phyloP scores from a whole-genome alignment of 768 basidiomycete species.

The Omphalotus guepiniiformis region DNA sequence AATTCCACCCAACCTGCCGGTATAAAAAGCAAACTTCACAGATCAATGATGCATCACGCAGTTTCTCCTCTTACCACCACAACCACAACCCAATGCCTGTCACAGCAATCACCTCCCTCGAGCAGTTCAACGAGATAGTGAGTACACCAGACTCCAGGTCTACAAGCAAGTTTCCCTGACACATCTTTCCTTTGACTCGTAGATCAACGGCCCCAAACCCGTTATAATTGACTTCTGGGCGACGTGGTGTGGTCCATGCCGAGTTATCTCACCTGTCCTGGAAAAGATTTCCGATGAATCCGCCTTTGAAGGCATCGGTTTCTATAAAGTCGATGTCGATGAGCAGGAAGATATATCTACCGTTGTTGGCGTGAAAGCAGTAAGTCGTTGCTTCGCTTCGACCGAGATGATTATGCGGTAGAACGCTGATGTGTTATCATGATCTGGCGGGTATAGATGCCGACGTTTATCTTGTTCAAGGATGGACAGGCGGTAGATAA shows the following conservation, averaged over 20 bases:
- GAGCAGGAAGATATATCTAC: slow-evolving; percentile 44
- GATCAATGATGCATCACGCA: too few relatives aligned
- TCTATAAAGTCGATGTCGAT: slow-evolving; percentile 78
- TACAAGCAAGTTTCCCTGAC: not conserved
- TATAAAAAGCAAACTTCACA: too few relatives aligned
- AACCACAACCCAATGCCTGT: too few relatives aligned
- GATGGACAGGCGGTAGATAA: slow-evolving; percentile 30
- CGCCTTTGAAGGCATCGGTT: slow-evolving; percentile 36
- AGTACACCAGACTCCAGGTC: slow-evolving; percentile 14
- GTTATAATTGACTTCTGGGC: slow-evolving; percentile 71
- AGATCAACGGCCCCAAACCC: slow-evolving; percentile 44
- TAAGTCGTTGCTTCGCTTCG: slow-evolving; percentile 37
- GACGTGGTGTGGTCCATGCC: slow-evolving; percentile 74
- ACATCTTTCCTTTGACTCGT: slow-evolving; percentile 5
- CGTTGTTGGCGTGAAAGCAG: slow-evolving; percentile 60
- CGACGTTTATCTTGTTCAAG: slow-evolving; percentile 36
- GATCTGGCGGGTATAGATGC: slow-evolving; percentile 32
- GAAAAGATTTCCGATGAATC: slow-evolving; percentile 43
- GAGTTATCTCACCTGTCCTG: slow-evolving; percentile 59
- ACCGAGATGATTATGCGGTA: not conserved
- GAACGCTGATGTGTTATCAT: not conserved
- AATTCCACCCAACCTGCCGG: too few relatives aligned
- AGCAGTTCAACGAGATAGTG: slow-evolving; percentile 42
- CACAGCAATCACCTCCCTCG: slow-evolving; percentile 28
- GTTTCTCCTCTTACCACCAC: too few relatives aligned